Evolutionary conservation across 331 rosid genomes (phyloP).

Genomic region (Stylosanthes scabra): DNA sequence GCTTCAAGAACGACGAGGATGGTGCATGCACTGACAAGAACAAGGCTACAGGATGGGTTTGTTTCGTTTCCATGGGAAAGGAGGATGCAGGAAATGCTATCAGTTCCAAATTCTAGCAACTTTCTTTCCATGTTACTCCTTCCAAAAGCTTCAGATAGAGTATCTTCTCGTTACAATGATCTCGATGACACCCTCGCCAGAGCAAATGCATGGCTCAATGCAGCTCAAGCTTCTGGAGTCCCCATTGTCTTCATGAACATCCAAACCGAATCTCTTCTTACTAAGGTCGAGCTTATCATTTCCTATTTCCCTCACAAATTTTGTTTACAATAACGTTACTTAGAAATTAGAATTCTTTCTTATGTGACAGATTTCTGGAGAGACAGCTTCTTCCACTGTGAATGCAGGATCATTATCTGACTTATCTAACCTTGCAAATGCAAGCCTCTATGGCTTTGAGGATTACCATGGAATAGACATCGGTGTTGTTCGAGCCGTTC

Average conservation of each 20-base stretch:
- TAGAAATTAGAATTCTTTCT: not conserved
- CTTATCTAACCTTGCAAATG: slow-evolving; percentile 75
- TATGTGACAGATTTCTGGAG: slow-evolving; percentile 82
- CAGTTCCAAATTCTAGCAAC: slow-evolving; percentile 70
- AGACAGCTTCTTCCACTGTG: slow-evolving; percentile 89
- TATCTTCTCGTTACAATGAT: slow-evolving; percentile 83
- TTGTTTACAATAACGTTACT: no score
- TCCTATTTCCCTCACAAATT: no score
- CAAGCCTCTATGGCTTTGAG: slow-evolving; percentile 90
- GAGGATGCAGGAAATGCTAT: slow-evolving; percentile 75
- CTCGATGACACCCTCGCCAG: slow-evolving; percentile 88
- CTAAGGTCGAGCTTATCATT: slow-evolving; percentile 66
- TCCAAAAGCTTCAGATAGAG: slow-evolving; percentile 85
- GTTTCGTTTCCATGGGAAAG: slow-evolving; percentile 91
- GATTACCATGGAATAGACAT: slow-evolving; percentile 94
- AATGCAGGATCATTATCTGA: slow-evolving; percentile 86
- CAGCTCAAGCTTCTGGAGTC: slow-evolving; percentile 82
- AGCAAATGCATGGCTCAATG: slow-evolving; percentile 86
- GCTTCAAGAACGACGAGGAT: slow-evolving; percentile 80
- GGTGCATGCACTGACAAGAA: slow-evolving; percentile 66
- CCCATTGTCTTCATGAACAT: slow-evolving; percentile 85
- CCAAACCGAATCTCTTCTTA: slow-evolving; percentile 89
- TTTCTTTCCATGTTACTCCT: slow-evolving; percentile 79
- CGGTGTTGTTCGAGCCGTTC: slow-evolving; percentile 85
- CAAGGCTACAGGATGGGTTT: slow-evolving; percentile 80